Percentiles rank a stretch among this genome's conserved stretches.
Evolutionary conservation across 2,329 filamentous ascomycete species (phyloP).

Genomic region (Fusarium nanum): DNA sequence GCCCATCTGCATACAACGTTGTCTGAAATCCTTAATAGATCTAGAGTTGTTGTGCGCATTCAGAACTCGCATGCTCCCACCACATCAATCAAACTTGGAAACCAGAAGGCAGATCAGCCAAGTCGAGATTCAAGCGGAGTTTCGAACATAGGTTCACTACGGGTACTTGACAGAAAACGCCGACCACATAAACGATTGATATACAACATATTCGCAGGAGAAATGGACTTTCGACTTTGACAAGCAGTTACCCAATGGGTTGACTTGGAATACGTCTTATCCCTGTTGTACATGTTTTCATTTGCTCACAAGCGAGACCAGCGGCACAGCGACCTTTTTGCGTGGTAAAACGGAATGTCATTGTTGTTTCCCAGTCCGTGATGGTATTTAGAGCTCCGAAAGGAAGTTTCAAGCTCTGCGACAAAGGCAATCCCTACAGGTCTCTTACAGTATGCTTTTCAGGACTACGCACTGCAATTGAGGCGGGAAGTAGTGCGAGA

Average conservation of each 20-base stretch:
- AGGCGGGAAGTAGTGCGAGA: conserved; percentile 11
- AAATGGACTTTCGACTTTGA: neutral
- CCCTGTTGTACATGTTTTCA: neutral
- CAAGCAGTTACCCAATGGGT: neutral
- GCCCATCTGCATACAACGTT: neutral
- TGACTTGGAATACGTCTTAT: neutral
- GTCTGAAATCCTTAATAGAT: neutral
- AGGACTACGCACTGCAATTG: neutral
- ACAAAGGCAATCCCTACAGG: neutral
- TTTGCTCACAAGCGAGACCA: neutral
- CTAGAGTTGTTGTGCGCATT: neutral
- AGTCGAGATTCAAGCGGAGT: neutral
- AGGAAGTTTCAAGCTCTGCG: neutral
- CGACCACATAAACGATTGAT: neutral
- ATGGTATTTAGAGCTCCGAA: neutral
- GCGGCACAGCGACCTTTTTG: neutral
- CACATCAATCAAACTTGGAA: neutral
- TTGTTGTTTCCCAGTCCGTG: neutral
- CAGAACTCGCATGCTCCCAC: neutral
- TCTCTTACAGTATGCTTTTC: neutral
- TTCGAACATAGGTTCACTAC: neutral
- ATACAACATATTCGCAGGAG: neutral
- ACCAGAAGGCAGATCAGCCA: neutral
- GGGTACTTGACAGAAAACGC: neutral
- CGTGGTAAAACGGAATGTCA: neutral